Evolutionary conservation across 2,329 filamentous ascomycete species (phyloP).

Genomic region (Parastagonospora avenae): DNA sequence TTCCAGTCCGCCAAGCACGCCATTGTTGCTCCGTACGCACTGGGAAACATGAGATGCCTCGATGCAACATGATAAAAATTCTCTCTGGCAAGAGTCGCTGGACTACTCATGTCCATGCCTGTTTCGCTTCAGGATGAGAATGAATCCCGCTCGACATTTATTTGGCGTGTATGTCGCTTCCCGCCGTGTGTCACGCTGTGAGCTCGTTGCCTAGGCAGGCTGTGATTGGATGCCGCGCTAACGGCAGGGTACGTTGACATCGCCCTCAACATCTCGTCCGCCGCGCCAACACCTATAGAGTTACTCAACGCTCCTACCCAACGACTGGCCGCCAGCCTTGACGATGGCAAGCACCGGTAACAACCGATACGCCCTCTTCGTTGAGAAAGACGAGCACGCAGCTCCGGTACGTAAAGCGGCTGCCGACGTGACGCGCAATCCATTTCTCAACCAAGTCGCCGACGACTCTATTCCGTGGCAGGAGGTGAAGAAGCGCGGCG

Average conservation of each 20-base stretch:
- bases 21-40: no score
- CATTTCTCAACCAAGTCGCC: conserved; percentile 29
- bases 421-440: conserved; percentile 13
- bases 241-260: neutral
- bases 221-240: neutral
- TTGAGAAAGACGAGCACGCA: conserved; percentile 13
- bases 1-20: no score
- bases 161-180: no score
- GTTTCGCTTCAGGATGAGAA: no score
- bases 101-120: no score
- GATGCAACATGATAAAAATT: no score
- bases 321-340: neutral
- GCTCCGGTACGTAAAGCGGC: conserved; percentile 1
- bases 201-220: neutral
- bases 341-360: conserved; percentile 18
- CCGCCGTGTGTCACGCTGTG: neutral
- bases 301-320: neutral
- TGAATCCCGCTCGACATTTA: no score
- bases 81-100: no score
- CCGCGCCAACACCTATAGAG: no score
- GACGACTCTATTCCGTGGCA: conserved; percentile 33
- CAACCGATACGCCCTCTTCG: conserved; percentile 36
- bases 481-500: conserved; percentile 29
- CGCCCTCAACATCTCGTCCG: no score
- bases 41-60: no score